phyloP scores from a whole-genome alignment of 1,139 yeast species.

The Kurtzmaniella quercitrusa region DNA sequence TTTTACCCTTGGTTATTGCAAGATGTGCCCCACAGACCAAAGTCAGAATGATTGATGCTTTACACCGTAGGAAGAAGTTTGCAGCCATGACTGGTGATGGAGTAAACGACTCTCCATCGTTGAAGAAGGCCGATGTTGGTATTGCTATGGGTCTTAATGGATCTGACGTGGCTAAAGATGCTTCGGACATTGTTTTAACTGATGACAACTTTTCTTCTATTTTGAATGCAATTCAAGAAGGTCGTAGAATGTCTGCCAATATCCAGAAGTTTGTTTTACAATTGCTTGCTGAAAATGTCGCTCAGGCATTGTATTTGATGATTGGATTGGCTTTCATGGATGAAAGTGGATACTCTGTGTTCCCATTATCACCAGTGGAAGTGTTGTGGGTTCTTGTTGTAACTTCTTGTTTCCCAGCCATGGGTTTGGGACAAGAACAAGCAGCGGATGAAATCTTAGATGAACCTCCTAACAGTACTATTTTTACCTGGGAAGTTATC shows the following conservation, averaged over 20 bases:
- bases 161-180: conserved; percentile 57
- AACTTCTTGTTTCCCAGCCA: conserved; percentile 37
- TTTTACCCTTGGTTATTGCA: conserved; percentile 37
- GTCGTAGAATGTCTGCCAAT: conserved; percentile 44
- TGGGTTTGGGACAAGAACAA: conserved; percentile 36
- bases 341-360: conserved; percentile 26
- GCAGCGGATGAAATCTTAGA: conserved; percentile 29
- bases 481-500: conserved; percentile 30
- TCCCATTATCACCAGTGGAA: conserved; percentile 34
- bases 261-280: conserved; percentile 47
- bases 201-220: conserved; percentile 51
- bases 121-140: conserved; percentile 37
- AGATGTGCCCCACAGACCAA: conserved; percentile 56
- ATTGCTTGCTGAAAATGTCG: conserved; percentile 46
- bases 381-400: conserved; percentile 36
- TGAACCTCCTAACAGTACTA: conserved; percentile 25
- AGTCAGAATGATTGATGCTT: conserved; percentile 45
- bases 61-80: conserved; percentile 41
- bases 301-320: conserved; percentile 42
- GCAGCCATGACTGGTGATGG: conserved; percentile 40
- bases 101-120: conserved; percentile 36
- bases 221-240: conserved; percentile 49
- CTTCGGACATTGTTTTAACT: conserved; percentile 52
- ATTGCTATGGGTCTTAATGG: conserved; percentile 44
- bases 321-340: conserved; percentile 33